Base-by-base conservation (phyloP, 805 yeast genomes). In the Cyberlindnera xylosilytica region DNA sequence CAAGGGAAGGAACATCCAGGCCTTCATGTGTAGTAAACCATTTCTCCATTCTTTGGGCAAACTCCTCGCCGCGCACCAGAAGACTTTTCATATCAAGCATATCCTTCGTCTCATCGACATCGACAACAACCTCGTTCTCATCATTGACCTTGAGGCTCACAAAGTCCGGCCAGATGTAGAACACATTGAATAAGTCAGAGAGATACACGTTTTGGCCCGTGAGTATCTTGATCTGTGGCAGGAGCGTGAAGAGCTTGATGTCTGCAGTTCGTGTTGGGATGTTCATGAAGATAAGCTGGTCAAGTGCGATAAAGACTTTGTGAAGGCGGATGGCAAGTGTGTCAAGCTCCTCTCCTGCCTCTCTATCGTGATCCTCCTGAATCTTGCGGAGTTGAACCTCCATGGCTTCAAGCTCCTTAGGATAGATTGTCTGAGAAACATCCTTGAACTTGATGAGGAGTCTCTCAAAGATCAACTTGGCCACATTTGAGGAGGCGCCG, bases 371-470 rank as follows among this genome's bases (percentile, higher is more conserved):
- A n/a, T n/a, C n/a, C n/a, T n/a, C n/a, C n/a, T n/a, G n/a, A n/a
- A n/a, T n/a, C n/a, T n/a, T n/a, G n/a, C n/a, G n/a, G n/a, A n/a
- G n/a, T n/a, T n/a, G n/a, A n/a, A n/a, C n/a, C n/a, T n/a, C n/a
- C n/a, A n/a, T n/a, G n/a, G n/a, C n/a, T n/a, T n/a, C n/a, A 58
- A 44, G 62, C 64, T 65, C 51, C 6, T 60, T 60, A 3, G 76
- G 76, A 47, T 73, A 72, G 70, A 70, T 72, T 42, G 56, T 60
- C 16, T 56, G 58, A 12, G 73, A 69, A 38, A 72, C 77, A 43
- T 72, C 74, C 49, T 71, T 73, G 53, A 72, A 76, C 2, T 69
- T 61, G 44, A 69, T 71, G 35, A 72, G 62, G 37, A 76, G 58
- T 49, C 72, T 72, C 32, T 65, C 51, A 51, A 73, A 73, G 8